A percentile compares a stretch with the other conserved stretches of the same genome.
Evolutionary conservation across 176 grass and related monocot species (phyloP).

Genomic region (Guadua angustifolia): DNA sequence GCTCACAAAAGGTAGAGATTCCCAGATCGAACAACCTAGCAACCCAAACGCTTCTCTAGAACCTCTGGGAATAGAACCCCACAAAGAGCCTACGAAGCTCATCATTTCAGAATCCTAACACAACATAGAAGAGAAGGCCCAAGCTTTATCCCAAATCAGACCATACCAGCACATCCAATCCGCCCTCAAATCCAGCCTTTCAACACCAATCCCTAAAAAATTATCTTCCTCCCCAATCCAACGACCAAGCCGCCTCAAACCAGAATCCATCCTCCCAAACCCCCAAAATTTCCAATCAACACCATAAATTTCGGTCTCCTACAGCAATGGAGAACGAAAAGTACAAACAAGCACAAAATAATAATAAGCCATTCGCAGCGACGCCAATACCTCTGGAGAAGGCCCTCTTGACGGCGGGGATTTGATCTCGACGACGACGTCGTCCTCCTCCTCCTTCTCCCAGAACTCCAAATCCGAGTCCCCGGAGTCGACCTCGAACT

Average conservation of each 20-base stretch:
- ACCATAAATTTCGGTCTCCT: neutral
- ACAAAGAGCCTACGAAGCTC: neutral
- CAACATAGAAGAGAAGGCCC: neutral
- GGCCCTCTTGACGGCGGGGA: slow-evolving; percentile 45
- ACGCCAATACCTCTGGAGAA: slow-evolving; percentile 52
- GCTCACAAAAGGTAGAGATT: neutral
- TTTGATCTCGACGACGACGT: slow-evolving; percentile 61
- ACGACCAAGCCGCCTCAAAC: neutral
- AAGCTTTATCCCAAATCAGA: slow-evolving; percentile 2
- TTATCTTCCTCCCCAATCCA: neutral
- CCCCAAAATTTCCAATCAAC: neutral
- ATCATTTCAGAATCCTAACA: slow-evolving; percentile 5
- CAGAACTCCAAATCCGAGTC: slow-evolving; percentile 54
- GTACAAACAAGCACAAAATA: neutral
- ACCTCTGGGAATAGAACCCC: neutral
- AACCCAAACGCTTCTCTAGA: neutral
- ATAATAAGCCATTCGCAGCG: neutral
- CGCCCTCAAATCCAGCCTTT: neutral
- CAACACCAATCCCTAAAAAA: neutral
- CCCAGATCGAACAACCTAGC: slow-evolving; percentile 2
- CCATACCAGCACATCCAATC: neutral
- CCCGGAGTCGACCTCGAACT: slow-evolving; percentile 55
- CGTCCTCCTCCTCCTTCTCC: slow-evolving; percentile 22
- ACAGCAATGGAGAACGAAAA: slow-evolving; percentile 37
- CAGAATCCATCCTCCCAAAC: neutral